Base-by-base conservation (phyloP, 805 yeast species). In the Kodamaea nitidulidarum region DNA sequence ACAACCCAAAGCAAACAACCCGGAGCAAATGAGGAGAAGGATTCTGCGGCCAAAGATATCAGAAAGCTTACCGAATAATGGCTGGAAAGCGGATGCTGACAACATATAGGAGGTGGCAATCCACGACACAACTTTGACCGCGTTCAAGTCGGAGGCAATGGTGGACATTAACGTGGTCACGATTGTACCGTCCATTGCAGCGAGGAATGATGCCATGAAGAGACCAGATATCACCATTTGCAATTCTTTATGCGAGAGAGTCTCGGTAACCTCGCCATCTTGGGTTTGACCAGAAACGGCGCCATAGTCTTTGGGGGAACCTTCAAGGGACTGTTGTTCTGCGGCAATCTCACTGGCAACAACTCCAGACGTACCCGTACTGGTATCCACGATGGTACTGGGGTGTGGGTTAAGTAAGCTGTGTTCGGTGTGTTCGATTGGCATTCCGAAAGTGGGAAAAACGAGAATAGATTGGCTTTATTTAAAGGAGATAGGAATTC, bases 21-120 rank as follows among this genome's bases (percentile, higher is more conserved):
- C 46, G 38, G 77, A 71, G 50, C 85, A 80, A 11, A 75, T 55
- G 7, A 80, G 47, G 31, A 76, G 60, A 44, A 68, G 65, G 47
- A 2, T 71, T 58, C 48, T 76, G 45, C 90, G 64, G 2, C 91
- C 88, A 53, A 81, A 81, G 18, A 82, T 80, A 50, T 83, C 90
- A 11, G 84, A 77, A 6, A 83, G 51, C 49, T 80, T 81, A 7
- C 90, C 90, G 47, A 74, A 80, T 15, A 83, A 58, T 2, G 90
- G 90, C 56, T 83, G 90, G 53, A 81, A 80, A 2, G 86, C 83
- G 0, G 88, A 78, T 32, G 81, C 75, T 1, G 88, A 76, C 31
- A 83, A 60, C 31, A 83, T 60, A 49, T 83, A 83, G 0, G 86
- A 74, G 0, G 87, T 79, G 2, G 86, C 88, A 16, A 83, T 79